Evolutionary conservation across 1,139 yeast species (phyloP).

Genomic region (Debaryomyces singareniensis): DNA sequence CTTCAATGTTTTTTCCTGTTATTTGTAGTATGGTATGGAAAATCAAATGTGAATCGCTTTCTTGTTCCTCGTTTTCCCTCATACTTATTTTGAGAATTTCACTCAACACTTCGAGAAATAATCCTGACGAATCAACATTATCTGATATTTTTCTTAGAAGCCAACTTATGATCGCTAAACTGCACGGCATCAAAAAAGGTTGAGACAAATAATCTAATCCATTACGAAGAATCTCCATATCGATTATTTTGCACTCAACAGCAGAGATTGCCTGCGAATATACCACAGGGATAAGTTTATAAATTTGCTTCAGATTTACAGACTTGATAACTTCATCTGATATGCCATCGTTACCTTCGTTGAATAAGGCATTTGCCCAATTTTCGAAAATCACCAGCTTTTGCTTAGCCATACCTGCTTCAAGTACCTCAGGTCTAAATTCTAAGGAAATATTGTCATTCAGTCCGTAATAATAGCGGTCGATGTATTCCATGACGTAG

Average conservation of each 20-base stretch:
- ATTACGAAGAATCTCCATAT: conserved; percentile 24
- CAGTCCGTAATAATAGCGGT: conserved; percentile 27
- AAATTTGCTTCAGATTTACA: conserved; percentile 62
- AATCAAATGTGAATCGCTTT: conserved; percentile 13
- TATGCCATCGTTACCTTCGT: conserved; percentile 67
- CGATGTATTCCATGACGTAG: conserved; percentile 27
- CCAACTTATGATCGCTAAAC: conserved; percentile 32
- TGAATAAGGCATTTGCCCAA: conserved; percentile 80
- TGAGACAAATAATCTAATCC: conserved; percentile 44
- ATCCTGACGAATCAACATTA: conserved; percentile 6
- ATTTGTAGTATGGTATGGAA: conserved; percentile 21
- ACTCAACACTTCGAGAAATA: conserved; percentile 12
- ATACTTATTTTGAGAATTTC: conserved; percentile 20
- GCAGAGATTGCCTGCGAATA: conserved; percentile 71
- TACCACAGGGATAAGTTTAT: conserved; percentile 63
- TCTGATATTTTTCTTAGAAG: conserved; percentile 12
- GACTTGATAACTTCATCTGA: conserved; percentile 74
- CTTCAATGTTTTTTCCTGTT: conserved; percentile 15
- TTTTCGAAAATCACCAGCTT: conserved; percentile 27
- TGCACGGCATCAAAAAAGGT: conserved; percentile 34
- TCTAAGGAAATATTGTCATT: conserved; percentile 24
- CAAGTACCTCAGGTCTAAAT: conserved; percentile 6
- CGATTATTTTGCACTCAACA: conserved; percentile 45
- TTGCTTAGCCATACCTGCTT: conserved; percentile 14
- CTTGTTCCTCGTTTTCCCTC: conserved; percentile 6